phyloP scores from a whole-genome alignment of 2,329 filamentous ascomycete species.

The Stagonosporopsis cucurbitacearum region DNA sequence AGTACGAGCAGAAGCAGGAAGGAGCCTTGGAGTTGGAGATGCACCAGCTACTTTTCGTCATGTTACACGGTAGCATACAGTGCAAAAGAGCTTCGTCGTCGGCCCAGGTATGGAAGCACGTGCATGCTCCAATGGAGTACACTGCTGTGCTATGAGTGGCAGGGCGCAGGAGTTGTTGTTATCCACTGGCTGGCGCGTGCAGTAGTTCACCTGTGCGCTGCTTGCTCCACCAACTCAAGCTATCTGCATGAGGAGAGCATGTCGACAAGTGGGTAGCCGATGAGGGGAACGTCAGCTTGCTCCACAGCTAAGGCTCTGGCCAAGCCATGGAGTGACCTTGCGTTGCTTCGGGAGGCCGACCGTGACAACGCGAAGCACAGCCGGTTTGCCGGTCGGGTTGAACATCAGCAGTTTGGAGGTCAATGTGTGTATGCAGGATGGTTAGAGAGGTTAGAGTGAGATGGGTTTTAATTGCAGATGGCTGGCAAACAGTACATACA shows the following conservation, averaged over 20 bases:
- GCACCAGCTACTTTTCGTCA: not conserved
- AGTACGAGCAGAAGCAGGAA: not conserved
- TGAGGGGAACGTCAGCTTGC: not conserved
- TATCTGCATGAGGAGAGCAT: constrained; percentile 2
- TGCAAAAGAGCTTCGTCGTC: not conserved
- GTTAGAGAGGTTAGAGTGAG: not conserved
- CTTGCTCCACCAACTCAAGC: constrained; percentile 3
- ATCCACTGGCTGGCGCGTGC: not conserved
- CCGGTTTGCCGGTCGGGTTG: not conserved
- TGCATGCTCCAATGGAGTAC: not conserved
- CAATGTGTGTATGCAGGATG: not conserved
- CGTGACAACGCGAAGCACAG: not conserved
- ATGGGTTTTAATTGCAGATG: not conserved
- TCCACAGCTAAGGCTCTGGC: not conserved
- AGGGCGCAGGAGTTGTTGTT: constrained; percentile 9
- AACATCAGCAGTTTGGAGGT: not conserved
- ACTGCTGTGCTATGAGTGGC: constrained; percentile 1
- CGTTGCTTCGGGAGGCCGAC: constrained; percentile 9
- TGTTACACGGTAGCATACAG: too few species aligned
- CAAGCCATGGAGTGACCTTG: not conserved
- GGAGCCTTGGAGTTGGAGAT: not conserved
- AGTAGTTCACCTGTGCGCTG: constrained; percentile 1
- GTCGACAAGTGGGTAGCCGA: constrained; percentile 1
- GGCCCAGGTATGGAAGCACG: not conserved
- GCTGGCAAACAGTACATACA: not conserved